Evolutionary conservation across 2,329 filamentous ascomycete species (phyloP).

Genomic region (Amauroascus verrucosus): DNA sequence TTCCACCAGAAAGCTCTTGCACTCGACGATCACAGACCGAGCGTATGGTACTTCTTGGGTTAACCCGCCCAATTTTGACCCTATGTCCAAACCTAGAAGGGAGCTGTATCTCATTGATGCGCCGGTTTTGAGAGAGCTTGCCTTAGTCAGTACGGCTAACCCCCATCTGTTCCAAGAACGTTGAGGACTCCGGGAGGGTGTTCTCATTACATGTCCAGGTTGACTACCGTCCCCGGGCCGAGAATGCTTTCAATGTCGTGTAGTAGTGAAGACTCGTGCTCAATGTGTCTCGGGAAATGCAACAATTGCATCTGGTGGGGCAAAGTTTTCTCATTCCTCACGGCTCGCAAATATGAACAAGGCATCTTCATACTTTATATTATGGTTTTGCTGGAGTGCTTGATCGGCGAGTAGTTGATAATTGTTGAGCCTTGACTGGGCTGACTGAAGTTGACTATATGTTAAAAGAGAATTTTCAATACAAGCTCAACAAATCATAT

Average conservation of each 20-base stretch:
- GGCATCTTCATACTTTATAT: too few species aligned
- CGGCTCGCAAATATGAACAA: too few species aligned
- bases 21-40: not conserved
- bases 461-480: too few species aligned
- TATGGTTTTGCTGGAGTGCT: too few species aligned
- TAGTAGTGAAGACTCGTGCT: not conserved
- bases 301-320: not conserved
- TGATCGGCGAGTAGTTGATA: too few species aligned
- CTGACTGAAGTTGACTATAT: too few species aligned
- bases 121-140: not conserved
- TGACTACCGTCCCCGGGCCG: not conserved
- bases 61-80: not conserved
- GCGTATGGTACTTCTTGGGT: not conserved
- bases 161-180: not conserved
- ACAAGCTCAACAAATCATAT: too few species aligned
- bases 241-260: not conserved
- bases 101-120: not conserved
- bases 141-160: not conserved
- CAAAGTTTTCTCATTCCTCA: not conserved
- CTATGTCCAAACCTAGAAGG: not conserved
- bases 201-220: not conserved
- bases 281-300: not conserved
- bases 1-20: not conserved
- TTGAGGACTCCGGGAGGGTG: not conserved
- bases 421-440: too few species aligned